phyloP scores from a whole-genome alignment of 257 asterid species.

The Solanum chmielewskii region DNA sequence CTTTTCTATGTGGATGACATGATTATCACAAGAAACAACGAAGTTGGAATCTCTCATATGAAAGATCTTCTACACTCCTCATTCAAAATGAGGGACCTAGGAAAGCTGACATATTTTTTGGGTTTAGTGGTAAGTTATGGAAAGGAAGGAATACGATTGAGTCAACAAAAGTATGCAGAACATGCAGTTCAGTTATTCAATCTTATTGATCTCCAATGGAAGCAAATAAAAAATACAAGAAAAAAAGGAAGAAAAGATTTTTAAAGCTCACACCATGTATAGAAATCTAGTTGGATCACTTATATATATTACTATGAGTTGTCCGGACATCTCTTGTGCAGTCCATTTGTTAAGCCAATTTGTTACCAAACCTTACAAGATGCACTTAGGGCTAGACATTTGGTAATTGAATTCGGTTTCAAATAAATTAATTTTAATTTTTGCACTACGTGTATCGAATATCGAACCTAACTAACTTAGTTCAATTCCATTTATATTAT shows the following conservation, averaged over 20 bases:
- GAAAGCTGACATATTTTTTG: neutral
- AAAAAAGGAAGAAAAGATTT: neutral
- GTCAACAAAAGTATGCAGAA: neutral
- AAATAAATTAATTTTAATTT: accelerated
- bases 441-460: no score
- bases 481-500: no score
- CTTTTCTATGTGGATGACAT: neutral
- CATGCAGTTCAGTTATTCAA: neutral
- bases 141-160: neutral
- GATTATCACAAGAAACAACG: neutral
- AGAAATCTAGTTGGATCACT: neutral
- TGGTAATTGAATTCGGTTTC: no score
- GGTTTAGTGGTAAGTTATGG: neutral
- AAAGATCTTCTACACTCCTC: no score
- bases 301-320: no score
- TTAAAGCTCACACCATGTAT: neutral
- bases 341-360: no score
- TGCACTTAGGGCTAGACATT: no score
- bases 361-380: no score
- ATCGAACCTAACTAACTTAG: no score
- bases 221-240: no score
- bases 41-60: neutral
- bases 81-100: neutral
- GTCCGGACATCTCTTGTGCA: no score
- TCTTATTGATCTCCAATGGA: no score